phyloP scores from a whole-genome alignment of 352 stramenopile genomes.

The Globisporangium nunn region DNA sequence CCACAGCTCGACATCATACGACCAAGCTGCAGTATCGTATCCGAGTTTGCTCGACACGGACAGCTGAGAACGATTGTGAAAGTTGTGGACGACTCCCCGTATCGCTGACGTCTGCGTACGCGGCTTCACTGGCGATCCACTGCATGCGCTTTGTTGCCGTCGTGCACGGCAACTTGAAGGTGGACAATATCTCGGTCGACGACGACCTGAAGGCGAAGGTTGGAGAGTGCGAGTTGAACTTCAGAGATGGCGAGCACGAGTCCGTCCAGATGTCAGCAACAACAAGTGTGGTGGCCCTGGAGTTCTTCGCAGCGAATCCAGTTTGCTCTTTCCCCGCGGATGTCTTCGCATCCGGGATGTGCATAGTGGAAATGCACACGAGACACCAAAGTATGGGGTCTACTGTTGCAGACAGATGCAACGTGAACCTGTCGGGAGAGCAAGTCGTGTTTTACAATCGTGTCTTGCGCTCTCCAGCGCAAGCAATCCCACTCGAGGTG shows the following conservation, averaged over 20 bases:
- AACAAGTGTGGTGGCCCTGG: neutral
- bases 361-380: neutral
- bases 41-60: slow-evolving; percentile 1
- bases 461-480: no score
- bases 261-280: neutral
- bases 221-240: slow-evolving; percentile 46
- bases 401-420: no score
- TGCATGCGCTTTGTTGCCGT: slow-evolving; percentile 44
- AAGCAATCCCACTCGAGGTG: no score
- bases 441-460: no score
- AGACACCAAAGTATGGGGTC: neutral
- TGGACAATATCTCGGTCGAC: slow-evolving; percentile 54
- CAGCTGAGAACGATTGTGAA: neutral
- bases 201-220: slow-evolving; percentile 53
- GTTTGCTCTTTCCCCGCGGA: neutral
- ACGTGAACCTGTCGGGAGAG: no score
- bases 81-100: neutral
- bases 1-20: neutral
- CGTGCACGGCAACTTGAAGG: slow-evolving; percentile 53
- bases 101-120: slow-evolving; percentile 16
- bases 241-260: neutral
- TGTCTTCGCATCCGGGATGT: slow-evolving; percentile 1
- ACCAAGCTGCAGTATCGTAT: neutral
- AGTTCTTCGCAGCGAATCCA: neutral
- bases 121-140: slow-evolving; percentile 36